Conservation (phyloP, 2,329 filamentous ascomycete species). For the Fusarium sororula region DNA sequence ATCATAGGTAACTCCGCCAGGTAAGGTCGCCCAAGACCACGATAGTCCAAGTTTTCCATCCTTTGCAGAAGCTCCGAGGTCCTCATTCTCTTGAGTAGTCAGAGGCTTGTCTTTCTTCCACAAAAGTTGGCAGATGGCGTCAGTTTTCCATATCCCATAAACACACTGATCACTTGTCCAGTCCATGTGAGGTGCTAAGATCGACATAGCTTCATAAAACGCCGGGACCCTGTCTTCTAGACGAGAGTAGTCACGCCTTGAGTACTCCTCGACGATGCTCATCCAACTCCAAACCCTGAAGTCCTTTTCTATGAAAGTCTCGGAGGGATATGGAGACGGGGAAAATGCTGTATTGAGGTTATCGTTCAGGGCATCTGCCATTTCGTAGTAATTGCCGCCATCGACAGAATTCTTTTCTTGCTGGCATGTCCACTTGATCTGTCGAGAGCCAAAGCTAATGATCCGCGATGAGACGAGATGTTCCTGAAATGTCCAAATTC, state of each 20-base stretch:
- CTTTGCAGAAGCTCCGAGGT: background rate
- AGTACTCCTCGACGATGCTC: background rate
- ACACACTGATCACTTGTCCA: background rate
- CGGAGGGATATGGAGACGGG: background rate
- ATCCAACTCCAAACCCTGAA: background rate
- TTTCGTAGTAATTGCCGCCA: accelerated
- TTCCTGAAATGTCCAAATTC: background rate
- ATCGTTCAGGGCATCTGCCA: accelerated
- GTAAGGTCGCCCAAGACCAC: background rate
- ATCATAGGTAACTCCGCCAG: background rate
- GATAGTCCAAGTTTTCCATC: background rate
- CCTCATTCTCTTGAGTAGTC: background rate
- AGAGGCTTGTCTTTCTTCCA: background rate
- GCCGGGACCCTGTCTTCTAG: background rate
- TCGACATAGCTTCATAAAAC: background rate
- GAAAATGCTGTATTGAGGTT: background rate
- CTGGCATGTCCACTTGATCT: background rate
- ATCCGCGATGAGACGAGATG: background rate
- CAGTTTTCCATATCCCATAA: background rate
- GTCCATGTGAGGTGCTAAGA: background rate
- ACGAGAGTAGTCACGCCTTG: background rate
- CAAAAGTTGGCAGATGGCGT: background rate
- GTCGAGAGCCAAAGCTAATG: background rate
- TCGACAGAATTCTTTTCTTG: background rate
- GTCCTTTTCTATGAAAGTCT: background rate